Evolutionary conservation across 2,329 filamentous ascomycete genomes (phyloP).

Genomic region (Gnomoniopsis sp.): DNA sequence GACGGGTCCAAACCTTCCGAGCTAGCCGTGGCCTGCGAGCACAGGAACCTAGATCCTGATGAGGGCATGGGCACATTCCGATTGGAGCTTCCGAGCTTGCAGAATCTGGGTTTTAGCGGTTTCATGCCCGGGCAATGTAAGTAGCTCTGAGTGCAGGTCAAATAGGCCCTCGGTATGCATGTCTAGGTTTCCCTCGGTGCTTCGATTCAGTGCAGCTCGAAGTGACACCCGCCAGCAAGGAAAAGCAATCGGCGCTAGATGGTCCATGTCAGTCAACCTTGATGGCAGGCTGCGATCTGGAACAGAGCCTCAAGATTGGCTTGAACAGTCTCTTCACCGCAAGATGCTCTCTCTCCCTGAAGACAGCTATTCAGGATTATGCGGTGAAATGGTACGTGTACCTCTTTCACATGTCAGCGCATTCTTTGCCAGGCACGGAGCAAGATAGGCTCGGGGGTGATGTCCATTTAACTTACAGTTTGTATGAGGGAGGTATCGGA

Average conservation of each 20-base stretch:
- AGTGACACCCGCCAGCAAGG: neutral
- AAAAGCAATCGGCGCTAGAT: neutral
- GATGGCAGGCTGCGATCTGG: neutral
- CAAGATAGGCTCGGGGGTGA: neutral
- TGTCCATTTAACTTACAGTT: neutral
- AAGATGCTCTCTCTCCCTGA: neutral
- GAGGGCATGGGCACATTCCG: neutral
- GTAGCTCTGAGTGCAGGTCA: neutral
- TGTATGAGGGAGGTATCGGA: too few relatives aligned
- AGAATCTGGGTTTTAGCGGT: neutral
- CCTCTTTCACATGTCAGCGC: neutral
- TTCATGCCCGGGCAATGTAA: neutral
- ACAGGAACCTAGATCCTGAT: neutral
- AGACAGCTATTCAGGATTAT: neutral
- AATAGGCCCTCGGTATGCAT: neutral
- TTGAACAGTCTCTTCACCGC: neutral
- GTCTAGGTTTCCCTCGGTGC: neutral
- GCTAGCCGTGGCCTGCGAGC: neutral
- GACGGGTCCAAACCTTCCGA: neutral
- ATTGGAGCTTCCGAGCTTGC: neutral
- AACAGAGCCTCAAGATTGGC: neutral
- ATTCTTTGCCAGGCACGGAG: neutral
- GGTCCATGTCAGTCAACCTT: neutral
- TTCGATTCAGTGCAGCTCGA: neutral
- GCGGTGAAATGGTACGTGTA: neutral